Percentiles rank a stretch among this genome's conserved stretches.
Evolutionary conservation across 768 basidiomycete species (phyloP).

Genomic region (Paxillus rubicundulus): DNA sequence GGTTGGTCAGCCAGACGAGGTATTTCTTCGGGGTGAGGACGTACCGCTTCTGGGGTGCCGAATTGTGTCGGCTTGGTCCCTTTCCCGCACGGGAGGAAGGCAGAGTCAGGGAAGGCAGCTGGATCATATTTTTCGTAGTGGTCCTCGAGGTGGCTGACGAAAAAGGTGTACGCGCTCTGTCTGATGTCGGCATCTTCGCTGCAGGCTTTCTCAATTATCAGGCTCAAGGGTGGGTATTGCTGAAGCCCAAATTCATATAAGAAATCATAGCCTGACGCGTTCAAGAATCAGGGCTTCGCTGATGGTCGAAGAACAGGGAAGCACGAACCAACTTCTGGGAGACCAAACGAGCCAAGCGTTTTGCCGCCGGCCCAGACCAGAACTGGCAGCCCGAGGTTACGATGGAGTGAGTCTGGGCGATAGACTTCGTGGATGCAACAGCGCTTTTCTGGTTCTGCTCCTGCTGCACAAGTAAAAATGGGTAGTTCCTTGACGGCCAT

Average conservation of each 20-base stretch:
- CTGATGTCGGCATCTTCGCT: constrained; percentile 45
- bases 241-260: constrained; percentile 63
- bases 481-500: neutral
- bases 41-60: constrained; percentile 64
- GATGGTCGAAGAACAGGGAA: neutral
- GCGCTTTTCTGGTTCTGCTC: neutral
- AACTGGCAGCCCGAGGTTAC: constrained; percentile 72
- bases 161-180: constrained; percentile 66
- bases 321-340: neutral
- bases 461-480: constrained; percentile 6
- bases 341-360: neutral
- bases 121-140: constrained; percentile 58
- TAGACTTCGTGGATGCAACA: constrained; percentile 57
- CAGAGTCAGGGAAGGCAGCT: constrained; percentile 45
- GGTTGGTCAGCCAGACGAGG: neutral
- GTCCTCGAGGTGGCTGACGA: constrained; percentile 62
- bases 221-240: constrained; percentile 60
- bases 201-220: constrained; percentile 55
- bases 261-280: constrained; percentile 43
- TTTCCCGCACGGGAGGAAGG: constrained; percentile 74
- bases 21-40: constrained; percentile 6
- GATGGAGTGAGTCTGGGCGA: constrained; percentile 69
- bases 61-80: constrained; percentile 42
- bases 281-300: neutral
- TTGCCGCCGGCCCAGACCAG: constrained; percentile 60